Base-by-base conservation (phyloP, 202 grass and related monocot species). In the Bolboschoenoplectus hybrid region DNA sequence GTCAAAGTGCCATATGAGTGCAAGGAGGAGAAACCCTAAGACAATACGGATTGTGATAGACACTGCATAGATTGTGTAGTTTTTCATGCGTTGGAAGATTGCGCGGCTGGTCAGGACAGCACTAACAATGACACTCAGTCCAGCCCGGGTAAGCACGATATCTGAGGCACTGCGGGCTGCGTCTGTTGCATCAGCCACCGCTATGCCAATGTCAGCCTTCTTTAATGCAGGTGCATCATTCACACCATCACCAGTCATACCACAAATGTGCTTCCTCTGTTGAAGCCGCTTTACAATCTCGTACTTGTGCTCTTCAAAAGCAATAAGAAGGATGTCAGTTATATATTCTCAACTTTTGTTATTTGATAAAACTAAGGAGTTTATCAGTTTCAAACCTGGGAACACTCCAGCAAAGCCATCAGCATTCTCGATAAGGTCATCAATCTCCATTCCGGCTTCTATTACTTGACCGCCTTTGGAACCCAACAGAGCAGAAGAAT, bases 51-150 rank as follows among this genome's bases (percentile, higher is more conserved):
- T 97, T 78, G 95, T 97, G 89, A 97, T 97, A 69, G 95, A 97
- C 7, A 97, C 91, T 34, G 92, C 95, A 86, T 97, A 97, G 75
- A 97, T 97, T 80, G 95, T 97, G 92, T 97, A 97, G 87, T 97
- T 97, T 88, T 97, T 97, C 95, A 97, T 97, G 1, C 95, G 82
- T 83, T 97, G 95, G 85, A 97, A 97, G 87, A 97, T 97, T 80
- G 89, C 86, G 8, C 95, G 80, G 92, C 89, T 92, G 0, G 95
- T 97, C 0, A 92, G 87, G 74, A 97, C 95, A 4, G 95, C 95
- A 82, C 88, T 91, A 1, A 97, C 78, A 63, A 97, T 97, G 3
- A 97, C 95, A 79, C 95, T 97, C 14, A 97, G 85, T 46, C 95
- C 95, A 1, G 92, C 91, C 81, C 95, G 92, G 34, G 95, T 97